These are phyloP conservation scores for Aaosphaeria pasadenensis DNA, from an alignment of 2,329 filamentous ascomycete species.

Conservation along the genomic window DNA sequence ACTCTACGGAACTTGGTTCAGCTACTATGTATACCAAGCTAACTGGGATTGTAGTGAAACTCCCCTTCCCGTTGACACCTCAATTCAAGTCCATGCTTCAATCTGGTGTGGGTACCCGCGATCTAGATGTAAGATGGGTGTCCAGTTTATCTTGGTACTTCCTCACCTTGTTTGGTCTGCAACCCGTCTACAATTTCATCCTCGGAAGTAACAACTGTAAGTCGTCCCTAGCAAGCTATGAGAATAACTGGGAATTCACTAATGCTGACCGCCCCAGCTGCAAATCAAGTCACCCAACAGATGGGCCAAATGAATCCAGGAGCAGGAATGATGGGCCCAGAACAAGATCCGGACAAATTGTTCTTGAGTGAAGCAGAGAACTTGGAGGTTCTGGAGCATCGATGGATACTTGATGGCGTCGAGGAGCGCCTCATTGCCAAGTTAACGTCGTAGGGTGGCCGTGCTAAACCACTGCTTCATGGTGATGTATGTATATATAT, in stretches of 20 bases:
- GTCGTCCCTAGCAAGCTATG: conserved; percentile 27
- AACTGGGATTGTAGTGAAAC: conserved; percentile 64
- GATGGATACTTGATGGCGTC: conserved; percentile 84
- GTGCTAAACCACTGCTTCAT: not conserved
- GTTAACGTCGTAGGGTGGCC: conserved; percentile 10
- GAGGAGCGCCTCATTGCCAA: conserved; percentile 73
- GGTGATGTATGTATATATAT: not conserved
- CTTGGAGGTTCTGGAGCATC: conserved; percentile 89
- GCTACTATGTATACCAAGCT: too few species aligned
- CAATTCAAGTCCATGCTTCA: conserved; percentile 99
- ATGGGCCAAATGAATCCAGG: conserved; percentile 73
- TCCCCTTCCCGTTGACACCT: conserved; percentile 95
- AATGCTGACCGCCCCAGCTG: conserved; percentile 57
- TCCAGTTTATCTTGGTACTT: conserved; percentile 99
- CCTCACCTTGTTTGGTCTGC: conserved; percentile 91
- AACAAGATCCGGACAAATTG: conserved; percentile 92
- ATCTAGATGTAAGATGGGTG: conserved; percentile 98
- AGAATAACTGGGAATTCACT: conserved; percentile 17
- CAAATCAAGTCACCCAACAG: conserved; percentile 85
- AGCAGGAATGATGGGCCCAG: conserved; percentile 81
- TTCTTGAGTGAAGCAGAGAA: conserved; percentile 94
- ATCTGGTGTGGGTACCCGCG: conserved; percentile 89
- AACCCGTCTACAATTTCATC: conserved; percentile 96
- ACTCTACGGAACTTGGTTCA: too few species aligned
- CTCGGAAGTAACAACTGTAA: conserved; percentile 93